Conservation (phyloP, 345 rosid species). For the Ceriops zippeliana region DNA sequence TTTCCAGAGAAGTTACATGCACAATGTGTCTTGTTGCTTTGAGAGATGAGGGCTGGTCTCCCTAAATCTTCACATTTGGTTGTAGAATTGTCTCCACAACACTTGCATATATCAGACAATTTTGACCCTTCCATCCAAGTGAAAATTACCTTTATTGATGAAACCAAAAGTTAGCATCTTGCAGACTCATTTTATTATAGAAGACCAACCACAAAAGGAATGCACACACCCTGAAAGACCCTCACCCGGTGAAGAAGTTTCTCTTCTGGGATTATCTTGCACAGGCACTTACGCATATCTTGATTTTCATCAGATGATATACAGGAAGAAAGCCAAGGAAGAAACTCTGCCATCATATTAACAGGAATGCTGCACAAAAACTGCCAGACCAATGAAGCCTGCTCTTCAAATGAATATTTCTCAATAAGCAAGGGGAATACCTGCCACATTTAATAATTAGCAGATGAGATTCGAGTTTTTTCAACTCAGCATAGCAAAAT, state of each 20-base stretch:
- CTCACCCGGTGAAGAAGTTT: conserved; percentile 67
- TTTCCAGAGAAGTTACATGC: conserved; percentile 38
- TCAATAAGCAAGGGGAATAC: conserved; percentile 76
- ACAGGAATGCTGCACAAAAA: conserved; percentile 86
- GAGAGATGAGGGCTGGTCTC: conserved; percentile 9
- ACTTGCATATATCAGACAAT: conserved; percentile 20
- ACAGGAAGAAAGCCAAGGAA: conserved; percentile 79
- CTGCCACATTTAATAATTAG: conserved; percentile 32
- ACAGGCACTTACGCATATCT: conserved; percentile 55
- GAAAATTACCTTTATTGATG: conserved; percentile 43
- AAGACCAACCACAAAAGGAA: neutral
- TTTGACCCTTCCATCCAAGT: conserved; percentile 52
- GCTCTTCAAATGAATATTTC: conserved; percentile 68
- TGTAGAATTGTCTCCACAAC: conserved; percentile 25
- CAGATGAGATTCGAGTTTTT: conserved; percentile 17
- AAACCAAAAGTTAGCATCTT: conserved; percentile 23
- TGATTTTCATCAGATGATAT: conserved; percentile 62
- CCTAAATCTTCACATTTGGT: conserved; percentile 19
- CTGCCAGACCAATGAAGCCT: conserved; percentile 81
- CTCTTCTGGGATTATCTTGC: conserved; percentile 63
- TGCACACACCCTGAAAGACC: neutral
- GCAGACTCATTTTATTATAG: neutral
- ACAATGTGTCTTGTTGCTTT: conserved; percentile 28
- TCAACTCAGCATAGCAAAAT: conserved; percentile 2
- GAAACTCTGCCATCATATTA: conserved; percentile 64